These are phyloP conservation scores for Curvularia hawaiiensis DNA, from an alignment of 2,329 filamentous ascomycete species.

Conservation along the genomic window DNA sequence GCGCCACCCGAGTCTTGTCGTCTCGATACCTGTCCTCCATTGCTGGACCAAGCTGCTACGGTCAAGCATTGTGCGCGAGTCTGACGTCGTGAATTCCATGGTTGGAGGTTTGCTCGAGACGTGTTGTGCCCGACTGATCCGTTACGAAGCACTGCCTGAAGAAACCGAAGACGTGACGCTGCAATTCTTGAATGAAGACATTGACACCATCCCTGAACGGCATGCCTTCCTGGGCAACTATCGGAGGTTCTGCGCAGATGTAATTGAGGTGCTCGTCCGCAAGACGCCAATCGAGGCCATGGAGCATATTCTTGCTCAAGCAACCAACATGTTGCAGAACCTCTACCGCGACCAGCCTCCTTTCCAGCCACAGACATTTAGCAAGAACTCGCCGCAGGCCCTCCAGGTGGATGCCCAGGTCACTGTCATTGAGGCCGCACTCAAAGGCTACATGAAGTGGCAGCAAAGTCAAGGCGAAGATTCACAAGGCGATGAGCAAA, in stretches of 20 bases:
- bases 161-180: conserved; percentile 80
- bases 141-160: conserved; percentile 85
- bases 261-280: conserved; percentile 86
- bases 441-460: conserved; percentile 91
- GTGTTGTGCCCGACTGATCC: conserved; percentile 81
- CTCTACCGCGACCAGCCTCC: conserved; percentile 73
- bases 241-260: conserved; percentile 82
- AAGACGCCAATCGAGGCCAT: conserved; percentile 84
- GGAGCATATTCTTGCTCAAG: conserved; percentile 80
- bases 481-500: conserved; percentile 55
- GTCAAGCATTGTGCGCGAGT: conserved; percentile 71
- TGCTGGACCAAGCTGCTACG: conserved; percentile 85
- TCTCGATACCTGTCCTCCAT: conserved; percentile 91
- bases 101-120: conserved; percentile 80
- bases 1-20: conserved; percentile 83
- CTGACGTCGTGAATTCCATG: conserved; percentile 62
- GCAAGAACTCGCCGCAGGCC: conserved; percentile 72
- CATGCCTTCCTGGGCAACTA: conserved; percentile 98
- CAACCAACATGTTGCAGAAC: conserved; percentile 74
- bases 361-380: conserved; percentile 61
- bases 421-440: conserved; percentile 82
- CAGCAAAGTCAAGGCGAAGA: conserved; percentile 59
- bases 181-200: conserved; percentile 86
- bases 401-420: conserved; percentile 87
- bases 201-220: conserved; percentile 90